A percentile compares a stretch with the other conserved stretches of the same genome.
phyloP scores from a whole-genome alignment of 768 basidiomycete species.

The Termitomyces sp. region DNA sequence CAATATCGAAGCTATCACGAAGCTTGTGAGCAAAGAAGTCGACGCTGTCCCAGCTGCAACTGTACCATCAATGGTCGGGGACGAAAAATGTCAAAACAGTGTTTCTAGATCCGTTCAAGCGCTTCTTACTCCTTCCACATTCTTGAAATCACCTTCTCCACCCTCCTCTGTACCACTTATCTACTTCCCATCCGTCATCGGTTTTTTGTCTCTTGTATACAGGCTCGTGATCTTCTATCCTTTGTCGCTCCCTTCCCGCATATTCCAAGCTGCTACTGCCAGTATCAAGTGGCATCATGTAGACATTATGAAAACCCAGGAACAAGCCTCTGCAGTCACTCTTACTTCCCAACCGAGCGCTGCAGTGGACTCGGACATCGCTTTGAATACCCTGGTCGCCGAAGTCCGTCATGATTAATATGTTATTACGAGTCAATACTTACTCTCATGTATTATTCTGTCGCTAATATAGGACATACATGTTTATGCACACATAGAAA shows the following conservation, averaged over 20 bases:
- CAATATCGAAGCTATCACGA: conserved; percentile 14
- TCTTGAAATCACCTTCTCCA: not conserved
- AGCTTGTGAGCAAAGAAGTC: conserved; percentile 35
- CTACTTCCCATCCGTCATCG: conserved; percentile 32
- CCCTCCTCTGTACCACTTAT: conserved; percentile 18
- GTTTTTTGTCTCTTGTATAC: conserved; percentile 42
- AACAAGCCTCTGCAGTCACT: not conserved
- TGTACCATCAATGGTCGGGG: conserved; percentile 37
- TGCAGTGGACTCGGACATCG: conserved; percentile 1
- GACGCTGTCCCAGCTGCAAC: conserved; percentile 50
- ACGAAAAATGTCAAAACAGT: conserved; percentile 25
- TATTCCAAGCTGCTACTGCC: conserved; percentile 22
- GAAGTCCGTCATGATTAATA: conserved; percentile 44
- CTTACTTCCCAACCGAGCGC: not conserved
- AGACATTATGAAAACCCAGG: conserved; percentile 11
- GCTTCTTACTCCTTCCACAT: conserved; percentile 14
- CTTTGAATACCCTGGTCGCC: conserved; percentile 30
- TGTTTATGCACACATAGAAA: conserved; percentile 13
- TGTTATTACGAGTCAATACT: conserved; percentile 24
- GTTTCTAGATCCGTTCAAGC: conserved; percentile 29
- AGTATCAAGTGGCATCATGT: conserved; percentile 14
- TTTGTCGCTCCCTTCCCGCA: conserved; percentile 40
- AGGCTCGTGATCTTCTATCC: conserved; percentile 44
- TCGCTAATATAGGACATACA: conserved; percentile 26
- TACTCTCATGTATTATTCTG: conserved; percentile 35